Percentiles rank a stretch among this genome's conserved stretches.
Conservation (phyloP, 2,329 filamentous ascomycete genomes). For the Zymoseptoria pseudotritici region DNA sequence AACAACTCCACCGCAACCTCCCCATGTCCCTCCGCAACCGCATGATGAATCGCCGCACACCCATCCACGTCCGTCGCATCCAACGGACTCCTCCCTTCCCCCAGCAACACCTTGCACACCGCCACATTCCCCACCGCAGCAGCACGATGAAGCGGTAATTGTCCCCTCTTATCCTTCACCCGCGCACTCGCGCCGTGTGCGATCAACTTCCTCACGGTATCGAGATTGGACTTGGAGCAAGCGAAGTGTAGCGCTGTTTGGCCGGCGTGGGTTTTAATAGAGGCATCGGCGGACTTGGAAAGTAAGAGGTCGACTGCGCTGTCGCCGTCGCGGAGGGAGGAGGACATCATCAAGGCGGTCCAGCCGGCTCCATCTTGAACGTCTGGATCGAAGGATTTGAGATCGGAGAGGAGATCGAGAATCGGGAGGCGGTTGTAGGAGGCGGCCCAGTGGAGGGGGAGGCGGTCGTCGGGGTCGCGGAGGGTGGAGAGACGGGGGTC, state of each 20-base stretch:
- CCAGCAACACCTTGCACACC: constrained; percentile 64
- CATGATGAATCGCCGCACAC: constrained; percentile 82
- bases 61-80: constrained; percentile 78
- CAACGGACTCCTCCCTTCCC: constrained; percentile 70
- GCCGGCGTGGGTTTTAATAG: constrained; percentile 64
- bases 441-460: constrained; percentile 89
- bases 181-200: constrained; percentile 68
- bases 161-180: constrained; percentile 77
- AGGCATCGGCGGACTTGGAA: constrained; percentile 61
- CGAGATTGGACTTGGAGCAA: constrained; percentile 80
- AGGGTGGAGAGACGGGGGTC: constrained; percentile 70
- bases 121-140: constrained; percentile 85
- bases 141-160: constrained; percentile 83
- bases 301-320: constrained; percentile 57
- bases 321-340: constrained; percentile 65
- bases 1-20: constrained; percentile 77
- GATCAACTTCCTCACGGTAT: constrained; percentile 71
- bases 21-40: constrained; percentile 66
- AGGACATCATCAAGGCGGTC: constrained; percentile 79
- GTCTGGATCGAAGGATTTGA: constrained; percentile 74
- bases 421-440: constrained; percentile 75
- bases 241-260: constrained; percentile 87
- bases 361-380: constrained; percentile 73
- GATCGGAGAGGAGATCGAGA: constrained; percentile 61
- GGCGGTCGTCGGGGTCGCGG: constrained; percentile 76